Evolutionary conservation across 768 basidiomycete species (phyloP).

Genomic region (Kondoa subrosea): DNA sequence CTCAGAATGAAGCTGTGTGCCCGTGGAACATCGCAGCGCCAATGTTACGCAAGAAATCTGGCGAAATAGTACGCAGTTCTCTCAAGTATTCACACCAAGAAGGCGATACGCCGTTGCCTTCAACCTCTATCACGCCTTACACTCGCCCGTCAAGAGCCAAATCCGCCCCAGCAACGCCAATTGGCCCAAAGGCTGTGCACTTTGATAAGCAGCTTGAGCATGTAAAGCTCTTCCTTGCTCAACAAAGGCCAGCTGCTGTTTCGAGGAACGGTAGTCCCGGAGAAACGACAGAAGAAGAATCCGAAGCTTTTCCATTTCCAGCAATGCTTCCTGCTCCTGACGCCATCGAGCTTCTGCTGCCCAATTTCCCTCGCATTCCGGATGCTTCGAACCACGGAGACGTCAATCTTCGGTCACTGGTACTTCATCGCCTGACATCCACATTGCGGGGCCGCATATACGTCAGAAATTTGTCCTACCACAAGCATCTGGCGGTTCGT

Average conservation of each 20-base stretch:
- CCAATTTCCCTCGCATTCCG: conserved; percentile 44
- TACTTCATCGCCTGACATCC: conserved; percentile 35
- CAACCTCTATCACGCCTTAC: neutral
- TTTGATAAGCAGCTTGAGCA: conserved; percentile 84
- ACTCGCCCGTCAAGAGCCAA: conserved; percentile 26
- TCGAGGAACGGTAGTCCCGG: conserved; percentile 69
- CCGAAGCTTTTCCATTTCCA: conserved; percentile 33
- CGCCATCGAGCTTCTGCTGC: conserved; percentile 42
- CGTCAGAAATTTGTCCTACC: conserved; percentile 69
- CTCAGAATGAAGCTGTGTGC: neutral
- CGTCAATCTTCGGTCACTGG: conserved; percentile 36
- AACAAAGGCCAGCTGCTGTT: conserved; percentile 87
- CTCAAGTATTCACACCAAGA: conserved; percentile 45
- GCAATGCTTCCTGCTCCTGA: conserved; percentile 30
- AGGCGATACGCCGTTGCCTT: conserved; percentile 26
- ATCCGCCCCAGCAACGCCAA: conserved; percentile 65
- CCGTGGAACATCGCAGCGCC: conserved; percentile 29
- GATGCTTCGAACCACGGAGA: conserved; percentile 12
- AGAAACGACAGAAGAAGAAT: conserved; percentile 38
- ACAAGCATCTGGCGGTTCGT: conserved; percentile 70
- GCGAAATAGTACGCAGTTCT: conserved; percentile 79
- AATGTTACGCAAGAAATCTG: conserved; percentile 76
- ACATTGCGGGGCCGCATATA: conserved; percentile 55
- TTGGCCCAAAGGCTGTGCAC: conserved; percentile 64
- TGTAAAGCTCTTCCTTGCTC: conserved; percentile 82